Evolutionary conservation across 768 basidiomycete species (phyloP).

Genomic region (Lanmaoa pseudosensibilis): DNA sequence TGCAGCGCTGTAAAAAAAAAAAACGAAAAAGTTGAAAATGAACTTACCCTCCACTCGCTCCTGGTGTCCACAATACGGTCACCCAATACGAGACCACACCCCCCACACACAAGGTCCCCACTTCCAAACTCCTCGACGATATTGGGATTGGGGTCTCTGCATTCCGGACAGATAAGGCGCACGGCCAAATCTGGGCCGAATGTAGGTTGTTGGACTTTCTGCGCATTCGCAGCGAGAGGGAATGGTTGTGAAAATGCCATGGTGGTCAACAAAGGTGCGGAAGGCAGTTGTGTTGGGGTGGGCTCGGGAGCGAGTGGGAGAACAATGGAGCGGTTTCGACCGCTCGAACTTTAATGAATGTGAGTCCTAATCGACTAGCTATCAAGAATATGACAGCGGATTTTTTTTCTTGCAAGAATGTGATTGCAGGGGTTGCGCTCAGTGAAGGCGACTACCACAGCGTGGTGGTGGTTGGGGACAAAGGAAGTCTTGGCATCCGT

Average conservation of each 20-base stretch:
- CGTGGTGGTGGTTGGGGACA: conserved; percentile 25
- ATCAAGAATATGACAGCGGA: conserved; percentile 14
- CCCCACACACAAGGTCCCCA: conserved; percentile 94
- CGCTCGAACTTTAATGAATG: conserved; percentile 28
- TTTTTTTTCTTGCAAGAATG: conserved; percentile 8
- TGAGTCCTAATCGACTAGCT: conserved; percentile 21
- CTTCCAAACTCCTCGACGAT: conserved; percentile 98
- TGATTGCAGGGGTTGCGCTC: conserved; percentile 8
- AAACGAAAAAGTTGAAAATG: conserved; percentile 13
- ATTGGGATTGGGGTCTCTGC: conserved; percentile 88
- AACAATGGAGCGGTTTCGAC: conserved; percentile 8
- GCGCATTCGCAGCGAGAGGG: conserved; percentile 59
- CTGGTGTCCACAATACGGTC: conserved; percentile 96
- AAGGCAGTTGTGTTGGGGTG: conserved; percentile 17
- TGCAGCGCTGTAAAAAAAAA: conserved; percentile 19
- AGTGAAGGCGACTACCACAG: conserved; percentile 19
- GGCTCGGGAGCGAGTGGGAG: conserved; percentile 20
- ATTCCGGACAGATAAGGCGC: conserved; percentile 93
- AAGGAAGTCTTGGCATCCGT: conserved; percentile 3
- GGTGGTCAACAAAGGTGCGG: not conserved
- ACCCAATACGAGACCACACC: conserved; percentile 91
- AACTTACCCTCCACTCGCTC: conserved; percentile 94
- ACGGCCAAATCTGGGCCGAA: conserved; percentile 84
- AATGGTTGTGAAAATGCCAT: conserved; percentile 82
- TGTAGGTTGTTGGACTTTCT: conserved; percentile 54